Evolutionary conservation across 352 stramenopile species (phyloP).

Genomic region (Pythium myriotylum): DNA sequence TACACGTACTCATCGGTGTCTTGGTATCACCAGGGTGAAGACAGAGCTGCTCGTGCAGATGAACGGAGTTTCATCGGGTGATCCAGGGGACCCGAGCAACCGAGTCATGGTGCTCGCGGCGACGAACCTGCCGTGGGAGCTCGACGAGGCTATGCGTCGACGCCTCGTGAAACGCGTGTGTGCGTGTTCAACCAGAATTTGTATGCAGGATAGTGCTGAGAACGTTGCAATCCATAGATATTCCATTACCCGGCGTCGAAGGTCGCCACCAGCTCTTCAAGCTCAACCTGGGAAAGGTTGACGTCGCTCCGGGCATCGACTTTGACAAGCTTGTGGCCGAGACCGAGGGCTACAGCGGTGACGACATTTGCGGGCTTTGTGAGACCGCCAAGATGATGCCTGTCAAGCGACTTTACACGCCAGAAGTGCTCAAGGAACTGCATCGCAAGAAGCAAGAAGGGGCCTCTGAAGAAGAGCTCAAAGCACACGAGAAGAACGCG

Average conservation of each 20-base stretch:
- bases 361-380: constrained; percentile 49
- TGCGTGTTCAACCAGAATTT: background rate
- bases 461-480: constrained; percentile 50
- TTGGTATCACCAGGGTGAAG: constrained; percentile 87
- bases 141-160: constrained; percentile 90
- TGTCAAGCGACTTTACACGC: constrained; percentile 47
- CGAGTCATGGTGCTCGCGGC: constrained; percentile 90
- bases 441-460: constrained; percentile 60
- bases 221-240: constrained; percentile 33
- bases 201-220: background rate
- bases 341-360: constrained; percentile 60
- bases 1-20: too few relatives aligned
- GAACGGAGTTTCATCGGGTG: constrained; percentile 87
- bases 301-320: constrained; percentile 78
- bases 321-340: constrained; percentile 66
- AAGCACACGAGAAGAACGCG: constrained; percentile 60
- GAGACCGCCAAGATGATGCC: constrained; percentile 58
- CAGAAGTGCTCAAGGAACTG: constrained; percentile 48
- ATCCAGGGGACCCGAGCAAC: constrained; percentile 38
- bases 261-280: constrained; percentile 74
- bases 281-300: constrained; percentile 76
- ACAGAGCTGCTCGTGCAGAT: constrained; percentile 98
- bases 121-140: constrained; percentile 93
- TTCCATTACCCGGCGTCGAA: constrained; percentile 37
- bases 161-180: constrained; percentile 93